A percentile compares a stretch with the other conserved stretches of the same genome.
Conservation (phyloP, 768 basidiomycete genomes). For the Lactarius tabidus region DNA sequence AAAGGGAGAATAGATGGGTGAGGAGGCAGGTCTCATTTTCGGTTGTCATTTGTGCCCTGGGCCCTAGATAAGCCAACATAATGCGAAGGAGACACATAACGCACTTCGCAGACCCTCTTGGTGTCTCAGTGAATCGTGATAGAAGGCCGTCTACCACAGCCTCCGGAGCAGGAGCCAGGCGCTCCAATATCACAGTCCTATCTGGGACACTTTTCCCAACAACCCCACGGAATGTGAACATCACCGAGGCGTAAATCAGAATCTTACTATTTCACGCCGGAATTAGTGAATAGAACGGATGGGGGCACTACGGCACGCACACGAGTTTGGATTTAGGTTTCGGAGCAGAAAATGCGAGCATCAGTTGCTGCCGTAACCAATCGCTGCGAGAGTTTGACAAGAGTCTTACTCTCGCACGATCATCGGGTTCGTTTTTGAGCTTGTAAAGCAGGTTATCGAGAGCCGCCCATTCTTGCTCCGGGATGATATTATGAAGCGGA, state of each 20-base stretch:
- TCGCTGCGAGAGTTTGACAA: slow-evolving; percentile 59
- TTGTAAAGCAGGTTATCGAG: slow-evolving; percentile 44
- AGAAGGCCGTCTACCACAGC: slow-evolving; percentile 71
- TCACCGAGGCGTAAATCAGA: slow-evolving; percentile 74
- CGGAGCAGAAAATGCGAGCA: slow-evolving; percentile 37
- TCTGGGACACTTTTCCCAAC: slow-evolving; percentile 38
- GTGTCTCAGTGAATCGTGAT: slow-evolving; percentile 73
- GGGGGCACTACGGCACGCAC: slow-evolving; percentile 39
- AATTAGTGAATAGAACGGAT: background rate
- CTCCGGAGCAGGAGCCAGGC: slow-evolving; percentile 54
- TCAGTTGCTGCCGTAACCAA: slow-evolving; percentile 71
- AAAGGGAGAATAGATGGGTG: slow-evolving; percentile 76
- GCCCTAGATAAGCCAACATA: background rate
- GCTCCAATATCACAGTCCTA: slow-evolving; percentile 52
- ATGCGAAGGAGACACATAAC: slow-evolving; percentile 26
- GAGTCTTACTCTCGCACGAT: slow-evolving; percentile 47
- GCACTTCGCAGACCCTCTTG: slow-evolving; percentile 63
- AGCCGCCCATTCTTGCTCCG: slow-evolving; percentile 75
- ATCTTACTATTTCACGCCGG: slow-evolving; percentile 51
- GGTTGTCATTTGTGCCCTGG: slow-evolving; percentile 49
- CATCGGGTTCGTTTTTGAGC: slow-evolving; percentile 50
- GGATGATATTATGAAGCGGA: slow-evolving; percentile 68
- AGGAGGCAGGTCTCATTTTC: slow-evolving; percentile 68
- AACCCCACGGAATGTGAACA: slow-evolving; percentile 64
- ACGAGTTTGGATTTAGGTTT: slow-evolving; percentile 56